phyloP scores from a whole-genome alignment of 2,329 filamentous ascomycete species.

The Blastomyces gilchristii region DNA sequence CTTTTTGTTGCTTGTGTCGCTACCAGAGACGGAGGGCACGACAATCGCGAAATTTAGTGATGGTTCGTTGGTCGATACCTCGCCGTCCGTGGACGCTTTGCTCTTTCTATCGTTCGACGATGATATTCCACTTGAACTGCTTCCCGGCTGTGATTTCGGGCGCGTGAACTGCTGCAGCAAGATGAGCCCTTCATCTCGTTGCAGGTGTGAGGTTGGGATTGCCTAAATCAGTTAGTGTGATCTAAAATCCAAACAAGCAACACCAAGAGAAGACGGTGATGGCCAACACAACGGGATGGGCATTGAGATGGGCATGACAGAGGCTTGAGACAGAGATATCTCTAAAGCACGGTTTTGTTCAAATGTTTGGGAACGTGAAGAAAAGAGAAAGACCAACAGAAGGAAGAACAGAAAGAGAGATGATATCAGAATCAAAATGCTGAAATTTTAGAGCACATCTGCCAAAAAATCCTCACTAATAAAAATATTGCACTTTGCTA shows the following conservation, averaged over 20 bases:
- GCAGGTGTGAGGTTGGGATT: neutral
- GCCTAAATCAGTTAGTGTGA: slow-evolving; percentile 8
- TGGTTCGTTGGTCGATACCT: neutral
- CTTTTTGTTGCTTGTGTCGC: neutral
- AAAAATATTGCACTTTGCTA: neutral
- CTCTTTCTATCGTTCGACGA: neutral
- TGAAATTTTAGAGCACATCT: neutral
- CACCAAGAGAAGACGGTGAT: too few species aligned
- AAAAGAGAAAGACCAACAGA: neutral
- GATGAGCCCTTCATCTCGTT: neutral
- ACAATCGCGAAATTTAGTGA: neutral
- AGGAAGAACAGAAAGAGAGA: neutral
- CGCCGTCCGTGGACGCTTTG: neutral
- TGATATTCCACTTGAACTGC: neutral
- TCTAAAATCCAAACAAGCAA: slow-evolving; percentile 1
- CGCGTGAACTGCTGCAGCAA: slow-evolving; percentile 1
- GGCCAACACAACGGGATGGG: neutral
- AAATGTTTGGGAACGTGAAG: neutral
- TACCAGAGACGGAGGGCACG: neutral
- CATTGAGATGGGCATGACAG: neutral
- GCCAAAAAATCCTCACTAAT: neutral
- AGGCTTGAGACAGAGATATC: too few species aligned
- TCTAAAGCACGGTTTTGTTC: too few species aligned
- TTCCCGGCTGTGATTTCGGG: neutral
- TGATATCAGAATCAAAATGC: neutral